phyloP scores from a whole-genome alignment of 208 protist species.

The Blechomonas ayalai region DNA sequence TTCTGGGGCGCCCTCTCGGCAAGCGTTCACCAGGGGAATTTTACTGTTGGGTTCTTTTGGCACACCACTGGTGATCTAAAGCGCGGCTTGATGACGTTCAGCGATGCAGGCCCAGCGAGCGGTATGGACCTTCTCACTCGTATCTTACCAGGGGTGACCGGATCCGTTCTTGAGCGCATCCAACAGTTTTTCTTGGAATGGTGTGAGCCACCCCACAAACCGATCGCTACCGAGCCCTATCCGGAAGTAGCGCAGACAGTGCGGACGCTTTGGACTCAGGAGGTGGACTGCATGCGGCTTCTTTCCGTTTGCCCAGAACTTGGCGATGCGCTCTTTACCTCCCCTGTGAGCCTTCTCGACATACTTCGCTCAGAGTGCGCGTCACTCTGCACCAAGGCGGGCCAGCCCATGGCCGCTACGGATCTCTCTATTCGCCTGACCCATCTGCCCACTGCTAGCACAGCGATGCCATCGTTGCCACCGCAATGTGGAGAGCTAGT shows the following conservation, averaged over 20 bases:
- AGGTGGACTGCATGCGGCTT: conserved; percentile 77
- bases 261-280: conserved; percentile 50
- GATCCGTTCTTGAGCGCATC: conserved; percentile 6
- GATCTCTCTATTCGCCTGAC: conserved; percentile 62
- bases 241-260: conserved; percentile 2
- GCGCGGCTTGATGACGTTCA: too few species aligned
- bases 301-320: conserved; percentile 41
- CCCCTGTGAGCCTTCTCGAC: conserved; percentile 37
- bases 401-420: conserved; percentile 24
- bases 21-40: too few species aligned
- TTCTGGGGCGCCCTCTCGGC: too few species aligned
- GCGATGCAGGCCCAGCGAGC: too few species aligned
- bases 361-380: conserved; percentile 28
- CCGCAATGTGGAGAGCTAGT: conserved; percentile 53
- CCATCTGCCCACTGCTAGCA: conserved; percentile 48
- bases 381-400: conserved; percentile 43
- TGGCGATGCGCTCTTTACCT: conserved; percentile 26
- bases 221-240: conserved; percentile 9
- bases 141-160: too few species aligned
- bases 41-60: too few species aligned
- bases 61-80: too few species aligned
- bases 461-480: conserved; percentile 48
- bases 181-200: conserved; percentile 48
- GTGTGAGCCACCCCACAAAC: conserved; percentile 69
- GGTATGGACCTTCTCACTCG: conserved; percentile 1